Evolutionary conservation across 306 rosid genomes (phyloP), one percentile per base, ranked within the genome.

Genomic region (Rosa persica): DNA sequence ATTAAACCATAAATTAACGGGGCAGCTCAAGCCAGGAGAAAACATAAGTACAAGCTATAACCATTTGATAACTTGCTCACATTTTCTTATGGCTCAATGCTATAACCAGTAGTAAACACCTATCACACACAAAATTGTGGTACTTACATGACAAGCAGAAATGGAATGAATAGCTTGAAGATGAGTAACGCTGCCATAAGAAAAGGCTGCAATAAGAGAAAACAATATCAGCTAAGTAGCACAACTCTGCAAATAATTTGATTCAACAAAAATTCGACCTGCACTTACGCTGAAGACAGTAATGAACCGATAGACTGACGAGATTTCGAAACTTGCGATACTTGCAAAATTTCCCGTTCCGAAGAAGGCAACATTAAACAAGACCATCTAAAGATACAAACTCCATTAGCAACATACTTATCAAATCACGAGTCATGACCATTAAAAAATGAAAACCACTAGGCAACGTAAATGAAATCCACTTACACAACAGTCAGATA

Each of bases 271-370:
- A 79, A 66, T 77, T 80, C 66, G 70, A 77, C 25, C 61, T 72
- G 65, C 74, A 89, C 98, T 91, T 88, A 93, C 98, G 55, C 93
- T 93, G 76, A 93, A 93, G 80, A 93, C 78, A 39, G 98, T 93
- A 67, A 93, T 89, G 89, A 93, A 93, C 68, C 95, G 89, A 82
- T 93, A 93, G 75, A 93, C 98, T 5, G 98, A 93, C 66, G 98
- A 93, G 76, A 93, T 93, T 91, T 93, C 97, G 49, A 93, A 93
- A 81, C 98, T 93, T 64, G 98, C 97, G 57, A 93, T 93, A 79
- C 98, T 91, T 61, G 98, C 98, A 65, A 93, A 93, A 58, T 93
- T 93, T 69, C 98, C 98, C 23, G 97, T 93, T 82, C 97, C 98
- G 74, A 93, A 93, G 88, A 93, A 93, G 51, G 98, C 94, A 54